Evolutionary conservation across 768 basidiomycete species (phyloP).

Genomic region (Tulasnella sp.): DNA sequence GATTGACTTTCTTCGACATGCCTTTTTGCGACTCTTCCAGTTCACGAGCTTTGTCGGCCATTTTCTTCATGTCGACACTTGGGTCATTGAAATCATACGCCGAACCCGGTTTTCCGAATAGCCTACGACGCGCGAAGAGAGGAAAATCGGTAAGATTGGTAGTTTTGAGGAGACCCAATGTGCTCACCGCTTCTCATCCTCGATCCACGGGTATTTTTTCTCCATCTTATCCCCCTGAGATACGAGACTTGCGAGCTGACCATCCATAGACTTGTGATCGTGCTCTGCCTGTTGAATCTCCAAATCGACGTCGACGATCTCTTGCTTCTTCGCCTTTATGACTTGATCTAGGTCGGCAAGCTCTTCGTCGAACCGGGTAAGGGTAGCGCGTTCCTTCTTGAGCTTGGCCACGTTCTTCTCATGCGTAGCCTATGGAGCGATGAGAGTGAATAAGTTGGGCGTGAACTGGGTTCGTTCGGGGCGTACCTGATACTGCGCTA

Average conservation of each 20-base stretch:
- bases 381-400: slow-evolving; percentile 78
- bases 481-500: slow-evolving; percentile 46
- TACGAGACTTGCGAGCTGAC: slow-evolving; percentile 58
- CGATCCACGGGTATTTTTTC: slow-evolving; percentile 82
- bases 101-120: slow-evolving; percentile 76
- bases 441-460: not conserved
- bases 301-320: slow-evolving; percentile 63
- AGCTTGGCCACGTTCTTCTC: slow-evolving; percentile 66
- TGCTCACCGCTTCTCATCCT: slow-evolving; percentile 77
- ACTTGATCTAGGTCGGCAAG: slow-evolving; percentile 74
- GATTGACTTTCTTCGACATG: slow-evolving; percentile 94
- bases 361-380: slow-evolving; percentile 85
- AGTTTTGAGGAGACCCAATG: not conserved
- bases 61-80: slow-evolving; percentile 53
- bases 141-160: not conserved
- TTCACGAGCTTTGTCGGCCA: slow-evolving; percentile 63
- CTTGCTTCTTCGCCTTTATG: slow-evolving; percentile 76
- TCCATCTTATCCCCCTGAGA: slow-evolving; percentile 58
- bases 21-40: slow-evolving; percentile 74
- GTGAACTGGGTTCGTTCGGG: not conserved
- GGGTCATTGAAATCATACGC: slow-evolving; percentile 67
- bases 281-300: slow-evolving; percentile 64
- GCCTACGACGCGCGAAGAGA: slow-evolving; percentile 44
- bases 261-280: slow-evolving; percentile 56
- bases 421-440: slow-evolving; percentile 46